phyloP scores from a whole-genome alignment of 2,329 filamentous ascomycete genomes.

The Ophiostoma himal-ulmi region DNA sequence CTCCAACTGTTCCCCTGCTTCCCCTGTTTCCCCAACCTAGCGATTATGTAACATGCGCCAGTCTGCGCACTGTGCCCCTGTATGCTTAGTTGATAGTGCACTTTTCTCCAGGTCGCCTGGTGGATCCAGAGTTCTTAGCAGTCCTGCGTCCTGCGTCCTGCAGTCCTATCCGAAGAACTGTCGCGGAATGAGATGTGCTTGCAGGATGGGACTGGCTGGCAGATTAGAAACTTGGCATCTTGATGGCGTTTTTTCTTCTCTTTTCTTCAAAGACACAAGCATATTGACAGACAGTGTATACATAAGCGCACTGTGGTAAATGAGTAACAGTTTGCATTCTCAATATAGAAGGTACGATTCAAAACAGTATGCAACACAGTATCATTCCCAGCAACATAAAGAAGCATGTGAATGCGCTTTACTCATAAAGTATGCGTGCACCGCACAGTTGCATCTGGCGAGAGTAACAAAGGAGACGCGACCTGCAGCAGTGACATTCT shows the following conservation, averaged over 20 bases:
- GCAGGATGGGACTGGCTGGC: neutral
- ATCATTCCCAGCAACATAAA: neutral
- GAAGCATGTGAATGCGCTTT: neutral
- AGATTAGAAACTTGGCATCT: neutral
- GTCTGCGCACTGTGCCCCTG: neutral
- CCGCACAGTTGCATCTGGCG: neutral
- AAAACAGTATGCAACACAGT: neutral
- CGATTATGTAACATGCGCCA: neutral
- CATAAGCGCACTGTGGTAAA: neutral
- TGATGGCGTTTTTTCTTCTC: neutral
- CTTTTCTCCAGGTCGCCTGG: constrained; percentile 1
- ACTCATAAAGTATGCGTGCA: neutral
- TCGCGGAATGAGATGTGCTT: neutral
- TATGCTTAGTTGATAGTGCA: neutral
- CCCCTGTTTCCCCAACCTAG: constrained; percentile 10
- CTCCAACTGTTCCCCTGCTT: neutral
- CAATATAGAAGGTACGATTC: neutral
- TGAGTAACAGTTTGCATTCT: neutral
- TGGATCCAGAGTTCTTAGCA: neutral
- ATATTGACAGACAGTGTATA: neutral
- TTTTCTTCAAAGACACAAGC: neutral
- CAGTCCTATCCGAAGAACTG: neutral
- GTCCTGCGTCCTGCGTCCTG: neutral
- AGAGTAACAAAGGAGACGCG: constrained; percentile 3
- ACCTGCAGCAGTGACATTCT: constrained; percentile 15